Base-by-base conservation (phyloP, 2,329 filamentous ascomycete species). In the Trichoderma aggressivum region DNA sequence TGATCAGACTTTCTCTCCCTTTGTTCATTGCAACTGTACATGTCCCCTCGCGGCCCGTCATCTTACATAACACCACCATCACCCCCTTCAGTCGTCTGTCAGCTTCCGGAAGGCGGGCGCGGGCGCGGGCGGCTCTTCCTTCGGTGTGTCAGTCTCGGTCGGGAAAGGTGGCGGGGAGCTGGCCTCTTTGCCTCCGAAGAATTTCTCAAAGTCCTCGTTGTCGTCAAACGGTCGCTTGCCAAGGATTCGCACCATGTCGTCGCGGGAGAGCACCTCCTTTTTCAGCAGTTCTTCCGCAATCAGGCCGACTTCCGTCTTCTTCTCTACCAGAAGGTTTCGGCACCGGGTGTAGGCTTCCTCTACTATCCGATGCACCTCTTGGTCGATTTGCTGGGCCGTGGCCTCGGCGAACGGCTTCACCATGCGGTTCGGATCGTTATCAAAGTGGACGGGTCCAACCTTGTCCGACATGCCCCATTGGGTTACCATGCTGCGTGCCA, bases 401-500 rank as follows among this genome's bases (percentile, higher is more conserved):
- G 94, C 87, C 84, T 99, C 96, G 26, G 94, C 95, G 83, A 98
- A 99, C 0, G 96, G 96, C 85, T 99, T 99, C 80, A 94, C 91
- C 72, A 98, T 83, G 78, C 93, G 90, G 80, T 93, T 92, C 74
- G 92, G 88, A 78, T 94, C 87, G 79, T 93, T 92, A 77, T 96
- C 92, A 81, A 95, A 99, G 85, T 97, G 92, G 74, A 99, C 87
- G 74, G 94, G 94, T 34, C 95, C 95, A 60, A 99, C 91, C 84
- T 97, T 97, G 75, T 93, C 89, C 53, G 92, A 97, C 96, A 99
- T 99, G 75, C 96, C 96, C 91, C 94, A 99, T 81, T 97, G 93
- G n/a, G 95, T 99, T 34, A 99, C 96, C 96, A 99, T 99, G 73
- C 92, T 91, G 21, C 93, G 97, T 4, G 96, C 97, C 92, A 98